Percentiles rank a stretch among this genome's conserved stretches.
phyloP scores from a whole-genome alignment of 2,329 filamentous ascomycete species.

The Aotearoamyces nothofagi region DNA sequence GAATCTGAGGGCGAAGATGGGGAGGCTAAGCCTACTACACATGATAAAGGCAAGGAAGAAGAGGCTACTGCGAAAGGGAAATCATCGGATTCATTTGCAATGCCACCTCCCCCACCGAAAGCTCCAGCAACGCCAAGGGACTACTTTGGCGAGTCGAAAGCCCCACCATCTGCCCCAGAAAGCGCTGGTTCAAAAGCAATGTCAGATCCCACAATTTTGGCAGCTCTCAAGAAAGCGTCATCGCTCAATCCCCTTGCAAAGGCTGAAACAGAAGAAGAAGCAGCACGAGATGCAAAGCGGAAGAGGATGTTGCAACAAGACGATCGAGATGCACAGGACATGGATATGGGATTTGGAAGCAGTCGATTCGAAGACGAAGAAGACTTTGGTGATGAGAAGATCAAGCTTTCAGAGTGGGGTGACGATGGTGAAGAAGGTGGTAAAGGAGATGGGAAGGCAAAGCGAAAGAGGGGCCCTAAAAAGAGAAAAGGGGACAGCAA shows the following conservation, averaged over 20 bases:
- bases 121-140: constrained; percentile 25
- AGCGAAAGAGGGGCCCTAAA: constrained; percentile 56
- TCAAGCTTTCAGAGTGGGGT: constrained; percentile 57
- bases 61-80: constrained; percentile 9
- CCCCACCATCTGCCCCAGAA: constrained; percentile 18
- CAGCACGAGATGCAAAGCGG: constrained; percentile 49
- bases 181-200: constrained; percentile 33
- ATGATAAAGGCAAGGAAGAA: constrained; percentile 17
- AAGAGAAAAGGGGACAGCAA: constrained; percentile 70
- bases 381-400: constrained; percentile 51
- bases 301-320: constrained; percentile 60
- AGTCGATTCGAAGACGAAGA: constrained; percentile 80
- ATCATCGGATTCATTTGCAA: constrained; percentile 1
- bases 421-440: constrained; percentile 24
- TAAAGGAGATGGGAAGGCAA: constrained; percentile 30
- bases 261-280: constrained; percentile 27
- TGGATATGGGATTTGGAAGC: constrained; percentile 89
- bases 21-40: no score
- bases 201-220: constrained; percentile 64
- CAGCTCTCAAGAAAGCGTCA: constrained; percentile 74
- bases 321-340: constrained; percentile 72
- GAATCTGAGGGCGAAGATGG: constrained; percentile 28
- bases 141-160: constrained; percentile 47
- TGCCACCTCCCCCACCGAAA: constrained; percentile 1
- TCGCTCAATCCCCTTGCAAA: constrained; percentile 34